Evolutionary conservation across 441 rosid genomes (phyloP), one percentile per base, ranked within the genome.

Genomic region (Geranium incanum): DNA sequence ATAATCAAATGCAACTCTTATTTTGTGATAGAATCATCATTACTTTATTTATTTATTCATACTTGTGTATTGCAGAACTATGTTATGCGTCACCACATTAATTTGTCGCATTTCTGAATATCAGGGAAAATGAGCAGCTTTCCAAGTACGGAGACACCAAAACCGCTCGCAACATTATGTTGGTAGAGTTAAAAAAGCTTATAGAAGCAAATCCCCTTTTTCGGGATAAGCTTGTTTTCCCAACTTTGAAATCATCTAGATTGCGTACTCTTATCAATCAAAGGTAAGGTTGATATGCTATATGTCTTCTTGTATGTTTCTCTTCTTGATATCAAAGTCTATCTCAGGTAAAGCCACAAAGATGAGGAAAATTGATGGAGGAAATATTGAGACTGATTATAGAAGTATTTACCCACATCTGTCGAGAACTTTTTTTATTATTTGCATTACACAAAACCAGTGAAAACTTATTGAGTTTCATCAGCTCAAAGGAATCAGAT

Each of bases 141-240:
- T 87, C 96, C 0, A 88, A 88, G 70, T 90, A 88, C 52, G 90
- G 96, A 16, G 93, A 90, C 72, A 85, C 89, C 8, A 88, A 87
- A 78, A 81, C 94, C 67, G 97, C 97, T 60, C 87, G 94, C 84
- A 77, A 79, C 72, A 86, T 90, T 76, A 90, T 90, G 97, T 86
- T 90, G 60, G 84, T 78, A 21, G 94, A 90, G 76, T 80, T 90
- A 70, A 90, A 88, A 73, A 90, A 88, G 78, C 79, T 90, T 79
- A 87, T 90, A 68, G 97, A 90, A 82, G 96, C 94, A 43, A 90
- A 90, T 68, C 96, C 94, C 21, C 82, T 88, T 75, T 90, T 90
- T 76, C 97, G 97, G 0, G 94, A 90, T 73, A 90, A 88, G 81
- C 89, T 88, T 81, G 94, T 86, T 75, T 86, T 90, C 76, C 97